Evolutionary conservation across 805 yeast species (phyloP).

Genomic region (Candida sphagnicola): DNA sequence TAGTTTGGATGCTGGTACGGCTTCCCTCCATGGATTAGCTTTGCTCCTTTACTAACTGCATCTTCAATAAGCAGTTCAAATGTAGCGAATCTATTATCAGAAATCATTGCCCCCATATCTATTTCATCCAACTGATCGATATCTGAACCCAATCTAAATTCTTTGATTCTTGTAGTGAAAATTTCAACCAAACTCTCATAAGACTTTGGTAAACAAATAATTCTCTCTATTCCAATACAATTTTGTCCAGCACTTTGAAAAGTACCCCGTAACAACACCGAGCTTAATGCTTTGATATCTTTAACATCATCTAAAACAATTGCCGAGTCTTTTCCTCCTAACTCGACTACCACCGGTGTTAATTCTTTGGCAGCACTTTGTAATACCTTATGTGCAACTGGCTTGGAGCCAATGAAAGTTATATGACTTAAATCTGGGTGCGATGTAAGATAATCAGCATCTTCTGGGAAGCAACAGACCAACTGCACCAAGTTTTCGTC

Average conservation of each 20-base stretch:
- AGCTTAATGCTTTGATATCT: constrained; percentile 50
- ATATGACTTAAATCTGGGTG: constrained; percentile 82
- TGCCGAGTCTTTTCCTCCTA: constrained; percentile 95
- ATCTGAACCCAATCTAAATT: constrained; percentile 79
- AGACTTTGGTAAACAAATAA: constrained; percentile 69
- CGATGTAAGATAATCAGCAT: constrained; percentile 80
- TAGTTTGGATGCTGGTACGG: constrained; percentile 83
- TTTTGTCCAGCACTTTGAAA: constrained; percentile 98
- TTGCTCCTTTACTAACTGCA: constrained; percentile 82
- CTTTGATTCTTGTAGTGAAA: constrained; percentile 53
- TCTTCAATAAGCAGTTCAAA: constrained; percentile 65
- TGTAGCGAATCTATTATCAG: constrained; percentile 65
- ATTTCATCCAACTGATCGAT: constrained; percentile 87
- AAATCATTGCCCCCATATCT: constrained; percentile 95
- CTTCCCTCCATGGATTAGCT: constrained; percentile 74
- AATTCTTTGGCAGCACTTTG: constrained; percentile 79
- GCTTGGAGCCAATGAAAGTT: constrained; percentile 94
- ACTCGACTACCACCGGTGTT: constrained; percentile 92
- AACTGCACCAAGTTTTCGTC: constrained; percentile 84
- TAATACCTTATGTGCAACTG: constrained; percentile 86
- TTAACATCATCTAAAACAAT: constrained; percentile 79
- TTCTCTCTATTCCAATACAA: constrained; percentile 96
- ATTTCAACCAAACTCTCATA: constrained; percentile 61
- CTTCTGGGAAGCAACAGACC: constrained; percentile 83
- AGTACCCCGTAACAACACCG: constrained; percentile 88